These are phyloP conservation scores for Trametes gibbosa DNA, from an alignment of 768 basidiomycete genomes.

Conservation along the genomic window DNA sequence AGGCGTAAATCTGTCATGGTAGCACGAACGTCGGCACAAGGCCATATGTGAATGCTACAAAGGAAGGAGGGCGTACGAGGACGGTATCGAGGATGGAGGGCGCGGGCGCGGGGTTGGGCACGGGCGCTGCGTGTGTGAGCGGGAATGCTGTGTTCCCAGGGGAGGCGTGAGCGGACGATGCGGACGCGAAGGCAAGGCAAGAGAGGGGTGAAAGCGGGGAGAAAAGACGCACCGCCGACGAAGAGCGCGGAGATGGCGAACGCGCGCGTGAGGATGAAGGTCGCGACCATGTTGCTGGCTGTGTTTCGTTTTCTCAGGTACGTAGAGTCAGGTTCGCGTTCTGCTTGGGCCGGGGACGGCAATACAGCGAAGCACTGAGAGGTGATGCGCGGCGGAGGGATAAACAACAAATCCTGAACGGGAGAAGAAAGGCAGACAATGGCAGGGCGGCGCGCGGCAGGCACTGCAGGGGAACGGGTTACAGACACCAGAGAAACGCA, in stretches of 20 bases:
- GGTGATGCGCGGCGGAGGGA: no score
- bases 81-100: background rate
- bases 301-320: background rate
- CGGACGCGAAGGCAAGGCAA: background rate
- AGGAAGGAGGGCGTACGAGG: background rate
- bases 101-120: background rate
- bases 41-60: background rate
- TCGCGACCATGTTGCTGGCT: constrained; percentile 7
- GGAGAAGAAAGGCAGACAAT: background rate
- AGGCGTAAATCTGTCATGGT: background rate
- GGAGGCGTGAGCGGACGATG: background rate
- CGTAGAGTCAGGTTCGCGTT: background rate
- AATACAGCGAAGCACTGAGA: no score
- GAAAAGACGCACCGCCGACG: constrained; percentile 7
- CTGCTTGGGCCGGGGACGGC: no score
- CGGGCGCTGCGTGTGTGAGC: background rate
- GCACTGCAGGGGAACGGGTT: no score
- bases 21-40: no score
- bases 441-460: background rate
- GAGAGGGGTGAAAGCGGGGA: background rate
- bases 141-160: background rate
- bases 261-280: constrained; percentile 20
- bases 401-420: no score
- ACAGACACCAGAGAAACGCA: no score
- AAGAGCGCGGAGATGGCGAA: constrained; percentile 22